These are phyloP conservation scores for Lactarius evosmus DNA, from an alignment of 768 basidiomycete species.

Conservation along the genomic window DNA sequence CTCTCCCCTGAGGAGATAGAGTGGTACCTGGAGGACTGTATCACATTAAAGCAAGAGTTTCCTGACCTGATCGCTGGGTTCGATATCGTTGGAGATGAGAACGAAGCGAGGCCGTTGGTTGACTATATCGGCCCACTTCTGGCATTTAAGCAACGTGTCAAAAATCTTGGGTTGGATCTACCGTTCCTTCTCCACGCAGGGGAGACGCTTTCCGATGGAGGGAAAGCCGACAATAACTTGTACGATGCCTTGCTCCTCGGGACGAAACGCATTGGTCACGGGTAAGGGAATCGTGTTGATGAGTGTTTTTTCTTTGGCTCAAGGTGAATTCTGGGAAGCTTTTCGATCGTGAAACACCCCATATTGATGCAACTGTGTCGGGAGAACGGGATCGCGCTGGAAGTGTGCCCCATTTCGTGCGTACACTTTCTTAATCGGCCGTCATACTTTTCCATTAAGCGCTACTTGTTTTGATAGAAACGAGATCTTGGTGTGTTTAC, in stretches of 20 bases:
- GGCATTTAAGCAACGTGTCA: conserved; percentile 53
- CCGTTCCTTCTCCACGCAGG: conserved; percentile 82
- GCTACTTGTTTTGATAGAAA: conserved; percentile 47
- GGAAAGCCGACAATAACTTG: conserved; percentile 63
- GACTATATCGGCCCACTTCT: conserved; percentile 62
- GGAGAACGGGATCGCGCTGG: conserved; percentile 59
- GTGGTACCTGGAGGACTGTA: conserved; percentile 71
- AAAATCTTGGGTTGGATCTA: conserved; percentile 57
- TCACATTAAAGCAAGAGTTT: conserved; percentile 68
- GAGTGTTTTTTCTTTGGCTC: neutral
- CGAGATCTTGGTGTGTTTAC: conserved; percentile 56
- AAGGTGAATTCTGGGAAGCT: conserved; percentile 39
- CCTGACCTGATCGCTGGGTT: conserved; percentile 77
- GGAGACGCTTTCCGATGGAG: conserved; percentile 77
- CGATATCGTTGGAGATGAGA: conserved; percentile 78
- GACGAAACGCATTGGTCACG: conserved; percentile 80
- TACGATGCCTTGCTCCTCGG: conserved; percentile 78
- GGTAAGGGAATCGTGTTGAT: conserved; percentile 39
- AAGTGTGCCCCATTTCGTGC: conserved; percentile 81
- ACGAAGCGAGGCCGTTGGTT: conserved; percentile 53
- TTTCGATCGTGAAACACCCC: conserved; percentile 75
- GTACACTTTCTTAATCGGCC: conserved; percentile 32
- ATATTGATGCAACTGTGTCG: conserved; percentile 65
- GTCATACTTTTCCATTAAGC: conserved; percentile 5
- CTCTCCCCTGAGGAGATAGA: conserved; percentile 55